Evolutionary conservation across 192 early-diverging fungal species (phyloP), one percentile per base, ranked within the genome.

Genomic region (Linnemannia elongata): DNA sequence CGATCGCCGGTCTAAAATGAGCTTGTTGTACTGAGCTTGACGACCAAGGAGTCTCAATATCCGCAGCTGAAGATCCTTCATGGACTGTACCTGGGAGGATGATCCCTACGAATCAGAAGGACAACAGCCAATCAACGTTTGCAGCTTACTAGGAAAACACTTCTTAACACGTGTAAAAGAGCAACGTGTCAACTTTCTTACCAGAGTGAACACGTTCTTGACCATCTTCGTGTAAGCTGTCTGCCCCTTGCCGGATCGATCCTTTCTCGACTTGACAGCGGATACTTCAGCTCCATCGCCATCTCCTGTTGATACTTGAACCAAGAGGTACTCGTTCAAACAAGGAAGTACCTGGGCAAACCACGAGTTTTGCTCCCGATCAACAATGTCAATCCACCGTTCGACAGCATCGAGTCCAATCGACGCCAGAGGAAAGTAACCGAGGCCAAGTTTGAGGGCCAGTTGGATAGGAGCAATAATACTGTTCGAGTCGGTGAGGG

Each of bases 381-480:
- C 74, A 9, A 85, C 69, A 49, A 76, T 74, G 18, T 88, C 85
- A 49, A 91, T 72, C 88, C 94, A 92, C 8, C 82, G 78, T 42
- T 96, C 94, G 39, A 96, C 82, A 12, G 92, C 89, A 35, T 95
- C 91, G 42, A 97, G 47, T 4, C 93, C 94, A 24, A 92, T 82
- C 6, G 85, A 79, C 0, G 95, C 95, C 15, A 97, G 68, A 36
- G 93, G 92, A 44, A 89, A 90, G 77, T 92, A 93, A 9, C 91
- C 89, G 12, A 95, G 83, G 8, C 96, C 96, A 45, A 97, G 79
- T 76, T 91, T 90, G 18, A 97, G 81, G 5, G 95, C 92, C 42
- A 89, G 89, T 57, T 92, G 81, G n/a, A 97, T 83, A 22, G 96
- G 94, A 24, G 83, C n/a, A 10, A 93, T 86, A 15, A 95, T 76